Evolutionary conservation across 2,329 filamentous ascomycete genomes (phyloP), one percentile per base, ranked within the genome.

Genomic region (Thelonectria discophora): DNA sequence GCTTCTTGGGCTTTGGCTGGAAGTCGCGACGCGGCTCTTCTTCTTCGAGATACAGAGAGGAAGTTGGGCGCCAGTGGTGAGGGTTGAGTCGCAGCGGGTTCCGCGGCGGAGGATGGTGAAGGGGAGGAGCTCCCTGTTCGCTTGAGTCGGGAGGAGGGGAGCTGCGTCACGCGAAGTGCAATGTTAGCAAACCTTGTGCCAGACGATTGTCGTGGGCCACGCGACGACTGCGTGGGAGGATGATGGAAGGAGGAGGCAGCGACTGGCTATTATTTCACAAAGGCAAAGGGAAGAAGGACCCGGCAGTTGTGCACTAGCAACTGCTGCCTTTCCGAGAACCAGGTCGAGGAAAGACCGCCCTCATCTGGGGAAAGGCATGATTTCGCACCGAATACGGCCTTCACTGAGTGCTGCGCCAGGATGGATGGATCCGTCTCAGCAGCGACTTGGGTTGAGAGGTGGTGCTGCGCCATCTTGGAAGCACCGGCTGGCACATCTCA

Each of bases 11-110:
- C 45, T 62, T 82, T 47, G 65, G 12, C 30, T 34, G 37, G 17
- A n/a, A 18, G 42, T 62, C 50, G 47, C 54, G 50, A 24, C 52
- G 55, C 57, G 46, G 54, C 37, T 51, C 40, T 52, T 68, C 59
- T 6, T 37, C 63, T 53, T 71, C 67, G 20, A 63, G 69, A 63
- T 74, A 90, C 48, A 88, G 67, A 15, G 89, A 90, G 32, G 88
- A 89, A 7, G 79, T 67, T n/a, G 84, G 82, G 42, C 83, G 82
- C 64, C 76, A 78, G 60, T 71, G 61, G 37, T 69, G 60, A 55
- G 68, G 62, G 71, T 73, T 60, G 66, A 75, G 57, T 69, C 75
- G 62, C 58, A 69, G 70, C 12, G 77, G 74, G 55, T 78, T 79
- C 70, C 74, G 74, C 21, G 74, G 74, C 40, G 79, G 74, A 34